Evolutionary conservation across 2,329 filamentous ascomycete genomes (phyloP).

Genomic region (Chrysoporthe austroafricana): DNA sequence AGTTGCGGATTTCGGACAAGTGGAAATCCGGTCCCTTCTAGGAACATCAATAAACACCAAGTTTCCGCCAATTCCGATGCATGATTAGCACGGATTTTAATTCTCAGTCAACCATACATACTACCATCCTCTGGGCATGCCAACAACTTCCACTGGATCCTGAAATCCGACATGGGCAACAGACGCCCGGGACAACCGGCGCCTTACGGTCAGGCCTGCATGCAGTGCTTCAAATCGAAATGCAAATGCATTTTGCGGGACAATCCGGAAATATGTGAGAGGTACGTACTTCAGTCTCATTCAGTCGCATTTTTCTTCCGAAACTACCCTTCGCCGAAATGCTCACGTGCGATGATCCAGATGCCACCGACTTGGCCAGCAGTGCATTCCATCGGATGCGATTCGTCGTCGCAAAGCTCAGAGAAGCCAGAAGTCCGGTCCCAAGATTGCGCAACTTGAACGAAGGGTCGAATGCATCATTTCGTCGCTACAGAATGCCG

Average conservation of each 20-base stretch:
- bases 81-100: too few species aligned
- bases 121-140: too few species aligned
- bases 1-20: background rate
- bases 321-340: background rate
- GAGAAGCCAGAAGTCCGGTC: background rate
- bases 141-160: background rate
- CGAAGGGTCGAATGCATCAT: slow-evolving; percentile 1
- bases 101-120: too few species aligned
- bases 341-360: background rate
- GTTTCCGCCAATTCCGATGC: too few species aligned
- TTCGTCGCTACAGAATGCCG: background rate
- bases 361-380: background rate
- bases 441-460: slow-evolving; percentile 10
- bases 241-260: slow-evolving; percentile 1
- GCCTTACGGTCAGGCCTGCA: background rate
- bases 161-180: background rate
- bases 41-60: background rate
- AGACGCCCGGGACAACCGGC: slow-evolving; percentile 4
- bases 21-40: background rate
- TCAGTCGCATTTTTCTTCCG: background rate
- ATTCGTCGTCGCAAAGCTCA: background rate
- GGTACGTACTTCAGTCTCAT: background rate
- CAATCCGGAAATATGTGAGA: background rate
- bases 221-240: slow-evolving; percentile 8
- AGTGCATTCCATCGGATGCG: background rate